Conservation (phyloP, 2,329 filamentous ascomycete species). For the Lojkania enalia region DNA sequence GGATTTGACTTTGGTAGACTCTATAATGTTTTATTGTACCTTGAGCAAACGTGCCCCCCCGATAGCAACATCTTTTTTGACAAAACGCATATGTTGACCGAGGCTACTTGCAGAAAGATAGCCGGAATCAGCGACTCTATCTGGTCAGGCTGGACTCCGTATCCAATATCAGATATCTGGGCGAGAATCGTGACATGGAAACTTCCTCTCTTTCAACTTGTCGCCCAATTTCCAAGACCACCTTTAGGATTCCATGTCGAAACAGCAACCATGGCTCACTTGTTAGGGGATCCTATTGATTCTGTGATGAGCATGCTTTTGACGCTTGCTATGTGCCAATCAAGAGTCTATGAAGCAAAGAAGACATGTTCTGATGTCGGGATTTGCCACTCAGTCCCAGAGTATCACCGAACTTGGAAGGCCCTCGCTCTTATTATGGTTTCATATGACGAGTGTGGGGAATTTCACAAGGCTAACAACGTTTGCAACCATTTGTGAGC, state of each 20-base stretch:
- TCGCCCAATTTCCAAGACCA: slow-evolving; percentile 20
- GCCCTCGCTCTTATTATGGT: slow-evolving; percentile 23
- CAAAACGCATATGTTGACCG: slow-evolving; percentile 18
- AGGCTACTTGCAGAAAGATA: slow-evolving; percentile 14
- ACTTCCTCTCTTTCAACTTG: slow-evolving; percentile 20
- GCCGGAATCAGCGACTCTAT: slow-evolving; percentile 15
- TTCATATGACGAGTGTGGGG: slow-evolving; percentile 26
- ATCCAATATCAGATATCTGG: slow-evolving; percentile 21
- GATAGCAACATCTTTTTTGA: slow-evolving; percentile 22
- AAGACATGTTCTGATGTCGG: slow-evolving; percentile 7
- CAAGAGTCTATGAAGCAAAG: slow-evolving; percentile 16
- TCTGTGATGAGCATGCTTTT: slow-evolving; percentile 20
- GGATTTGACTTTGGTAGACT: slow-evolving; percentile 21
- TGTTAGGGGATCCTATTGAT: slow-evolving; percentile 25
- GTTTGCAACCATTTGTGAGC: slow-evolving; percentile 19
- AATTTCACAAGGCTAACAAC: slow-evolving; percentile 7
- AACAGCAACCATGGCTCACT: slow-evolving; percentile 15
- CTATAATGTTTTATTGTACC: slow-evolving; percentile 12
- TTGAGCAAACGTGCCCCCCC: slow-evolving; percentile 16
- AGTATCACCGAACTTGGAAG: slow-evolving; percentile 21
- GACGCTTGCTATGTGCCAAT: slow-evolving; percentile 17
- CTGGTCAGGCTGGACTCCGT: slow-evolving; percentile 21
- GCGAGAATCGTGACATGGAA: slow-evolving; percentile 25
- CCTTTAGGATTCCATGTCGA: slow-evolving; percentile 22
- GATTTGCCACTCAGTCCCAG: slow-evolving; percentile 2